Evolutionary conservation across 306 rosid genomes (phyloP).

Genomic region (Trifolium subterraneum): DNA sequence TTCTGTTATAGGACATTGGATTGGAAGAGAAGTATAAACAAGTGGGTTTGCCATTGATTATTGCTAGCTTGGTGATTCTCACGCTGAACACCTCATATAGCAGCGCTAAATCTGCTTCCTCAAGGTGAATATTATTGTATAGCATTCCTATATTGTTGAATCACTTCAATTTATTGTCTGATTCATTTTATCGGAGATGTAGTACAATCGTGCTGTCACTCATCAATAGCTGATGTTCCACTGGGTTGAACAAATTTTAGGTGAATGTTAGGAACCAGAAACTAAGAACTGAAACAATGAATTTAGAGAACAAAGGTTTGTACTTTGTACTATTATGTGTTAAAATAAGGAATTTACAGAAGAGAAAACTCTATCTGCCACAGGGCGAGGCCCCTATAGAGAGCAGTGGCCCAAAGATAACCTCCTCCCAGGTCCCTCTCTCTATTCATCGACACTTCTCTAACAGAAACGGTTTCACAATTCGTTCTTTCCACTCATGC

Average conservation of each 20-base stretch:
- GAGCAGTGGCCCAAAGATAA: no score
- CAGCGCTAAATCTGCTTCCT: conserved; percentile 53
- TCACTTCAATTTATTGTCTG: conserved; percentile 12
- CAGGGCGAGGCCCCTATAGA: no score
- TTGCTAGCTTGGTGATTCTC: conserved; percentile 76
- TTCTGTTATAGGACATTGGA: conserved; percentile 65
- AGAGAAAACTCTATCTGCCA: no score
- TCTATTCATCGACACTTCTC: no score
- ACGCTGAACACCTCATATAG: conserved; percentile 68
- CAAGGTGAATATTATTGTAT: conserved; percentile 57
- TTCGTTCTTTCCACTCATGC: no score
- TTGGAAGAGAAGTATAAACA: conserved; percentile 60
- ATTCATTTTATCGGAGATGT: conserved; percentile 10
- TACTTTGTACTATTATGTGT: no score
- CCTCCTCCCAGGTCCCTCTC: no score
- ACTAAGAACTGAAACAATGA: no score
- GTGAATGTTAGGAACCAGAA: not conserved
- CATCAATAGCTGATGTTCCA: conserved; percentile 4
- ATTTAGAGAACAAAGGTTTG: no score
- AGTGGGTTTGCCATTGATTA: conserved; percentile 60
- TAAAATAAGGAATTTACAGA: no score
- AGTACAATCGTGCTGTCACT: not conserved
- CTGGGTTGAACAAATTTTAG: not conserved
- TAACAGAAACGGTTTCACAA: no score
- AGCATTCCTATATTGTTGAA: not conserved